phyloP scores from a whole-genome alignment of 306 rosid genomes.

The Pyrus communis region DNA sequence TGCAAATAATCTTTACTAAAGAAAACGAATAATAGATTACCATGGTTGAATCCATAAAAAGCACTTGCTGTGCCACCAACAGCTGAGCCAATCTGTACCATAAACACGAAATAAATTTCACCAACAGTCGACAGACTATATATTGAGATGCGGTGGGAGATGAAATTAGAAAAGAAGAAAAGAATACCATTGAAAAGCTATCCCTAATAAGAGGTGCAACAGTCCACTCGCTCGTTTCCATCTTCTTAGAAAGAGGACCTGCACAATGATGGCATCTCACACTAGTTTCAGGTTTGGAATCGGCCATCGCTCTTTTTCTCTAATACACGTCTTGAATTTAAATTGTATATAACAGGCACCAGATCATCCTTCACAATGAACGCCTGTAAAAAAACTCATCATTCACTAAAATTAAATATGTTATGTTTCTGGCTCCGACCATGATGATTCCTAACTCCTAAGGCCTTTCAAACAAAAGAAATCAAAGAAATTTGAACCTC shows the following conservation, averaged over 20 bases:
- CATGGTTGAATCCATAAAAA: constrained; percentile 88
- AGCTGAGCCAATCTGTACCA: constrained; percentile 80
- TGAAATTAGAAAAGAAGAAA: background rate
- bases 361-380: no score
- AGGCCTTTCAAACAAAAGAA: no score
- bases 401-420: no score
- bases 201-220: constrained; percentile 65
- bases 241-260: constrained; percentile 66
- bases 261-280: constrained; percentile 79
- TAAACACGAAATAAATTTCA: background rate
- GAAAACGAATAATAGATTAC: constrained; percentile 21
- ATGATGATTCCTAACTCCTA: no score
- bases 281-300: background rate
- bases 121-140: background rate
- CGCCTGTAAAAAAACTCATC: no score
- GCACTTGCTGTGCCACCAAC: constrained; percentile 92
- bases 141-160: background rate
- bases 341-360: background rate
- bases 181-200: constrained; percentile 74
- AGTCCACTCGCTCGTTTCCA: constrained; percentile 81
- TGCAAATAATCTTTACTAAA: background rate
- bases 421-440: no score
- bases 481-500: background rate
- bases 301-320: constrained; percentile 8
- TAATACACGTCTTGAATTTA: background rate